Percentiles rank a stretch among this genome's conserved stretches.
Conservation (phyloP, 495 filamentous ascomycete species). For the Tetracladium marchalianum region DNA sequence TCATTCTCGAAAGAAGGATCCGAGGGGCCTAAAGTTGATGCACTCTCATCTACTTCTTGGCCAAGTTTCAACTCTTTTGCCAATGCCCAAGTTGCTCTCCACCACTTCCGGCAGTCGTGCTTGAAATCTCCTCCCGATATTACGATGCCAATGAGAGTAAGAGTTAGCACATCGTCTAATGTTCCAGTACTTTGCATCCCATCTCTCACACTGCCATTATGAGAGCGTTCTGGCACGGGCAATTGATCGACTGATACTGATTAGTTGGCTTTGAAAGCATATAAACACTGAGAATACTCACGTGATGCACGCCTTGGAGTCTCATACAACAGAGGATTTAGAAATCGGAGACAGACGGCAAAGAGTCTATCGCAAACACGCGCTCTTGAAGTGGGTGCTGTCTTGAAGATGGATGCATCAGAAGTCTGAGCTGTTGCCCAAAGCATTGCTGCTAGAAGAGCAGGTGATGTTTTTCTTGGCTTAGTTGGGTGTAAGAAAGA, state of each 20-base stretch:
- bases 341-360: conserved; percentile 21
- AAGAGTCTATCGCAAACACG: conserved; percentile 22
- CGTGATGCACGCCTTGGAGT: conserved; percentile 19
- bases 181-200: conserved; percentile 8
- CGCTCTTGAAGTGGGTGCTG: conserved; percentile 17
- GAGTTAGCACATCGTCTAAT: conserved; percentile 21
- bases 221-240: conserved; percentile 3
- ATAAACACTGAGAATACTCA: conserved; percentile 3
- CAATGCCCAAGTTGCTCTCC: conserved; percentile 22
- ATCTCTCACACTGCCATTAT: conserved; percentile 3
- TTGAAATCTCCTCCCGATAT: conserved; percentile 27
- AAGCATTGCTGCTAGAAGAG: conserved; percentile 28
- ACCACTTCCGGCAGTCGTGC: conserved; percentile 25
- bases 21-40: neutral
- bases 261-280: conserved; percentile 2
- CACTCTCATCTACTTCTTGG: conserved; percentile 18
- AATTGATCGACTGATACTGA: neutral
- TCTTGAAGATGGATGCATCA: conserved; percentile 23
- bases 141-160: conserved; percentile 20
- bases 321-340: conserved; percentile 18
- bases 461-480: conserved; percentile 25
- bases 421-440: conserved; percentile 32
- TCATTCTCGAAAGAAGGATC: neutral
- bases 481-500: conserved; percentile 25
- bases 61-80: conserved; percentile 22